Base-by-base conservation (phyloP, 805 yeast genomes). In the Tanozyma kutaoensis region DNA sequence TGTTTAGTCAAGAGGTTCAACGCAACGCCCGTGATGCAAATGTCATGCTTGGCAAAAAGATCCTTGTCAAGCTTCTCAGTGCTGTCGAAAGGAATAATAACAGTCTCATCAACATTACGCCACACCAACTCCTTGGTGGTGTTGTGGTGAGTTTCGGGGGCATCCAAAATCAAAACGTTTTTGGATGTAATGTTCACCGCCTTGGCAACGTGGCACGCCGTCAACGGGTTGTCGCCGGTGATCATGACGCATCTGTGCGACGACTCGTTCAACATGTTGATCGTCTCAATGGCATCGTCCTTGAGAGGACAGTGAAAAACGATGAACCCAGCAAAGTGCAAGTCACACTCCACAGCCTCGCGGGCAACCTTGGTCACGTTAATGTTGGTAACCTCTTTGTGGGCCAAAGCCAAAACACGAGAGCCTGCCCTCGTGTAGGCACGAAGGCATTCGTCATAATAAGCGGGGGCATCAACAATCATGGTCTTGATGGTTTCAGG, bases 251-350 rank as follows among this genome's bases (percentile, higher is more conserved):
- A 81, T 49, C 98, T 84, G 52, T 91, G 98, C 29, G 88, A 73
- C 1, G 96, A 85, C 47, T 84, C 93, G 54, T 84, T 88, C 53
- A 91, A 66, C 96, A 85, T 88, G 45, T 72, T 65, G 39, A 91
- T 75, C 22, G 95, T 78, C 39, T 75, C 93, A 48, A 82, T 61
- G 20, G 98, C 98, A 57, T 91, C 98, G 20, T 65, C 67, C 53
- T 91, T 91, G 67, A 91, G 70, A 12, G 98, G 98, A 61, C 97
- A 86, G 50, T 84, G 94, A 80, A 91, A 91, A 29, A 91, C 91
- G 42, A 91, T 71, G 50, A 91, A 91, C 3, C 97, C 98, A 23
- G 78, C 94, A 58, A 91, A 91, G 8, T 45, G 56, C 40, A 91
- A 66, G 29, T 67, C 68, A 24, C 70, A 55, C 60, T 91, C 98